phyloP scores from a whole-genome alignment of 257 asterid genomes.

The Anisodus tanguticus region DNA sequence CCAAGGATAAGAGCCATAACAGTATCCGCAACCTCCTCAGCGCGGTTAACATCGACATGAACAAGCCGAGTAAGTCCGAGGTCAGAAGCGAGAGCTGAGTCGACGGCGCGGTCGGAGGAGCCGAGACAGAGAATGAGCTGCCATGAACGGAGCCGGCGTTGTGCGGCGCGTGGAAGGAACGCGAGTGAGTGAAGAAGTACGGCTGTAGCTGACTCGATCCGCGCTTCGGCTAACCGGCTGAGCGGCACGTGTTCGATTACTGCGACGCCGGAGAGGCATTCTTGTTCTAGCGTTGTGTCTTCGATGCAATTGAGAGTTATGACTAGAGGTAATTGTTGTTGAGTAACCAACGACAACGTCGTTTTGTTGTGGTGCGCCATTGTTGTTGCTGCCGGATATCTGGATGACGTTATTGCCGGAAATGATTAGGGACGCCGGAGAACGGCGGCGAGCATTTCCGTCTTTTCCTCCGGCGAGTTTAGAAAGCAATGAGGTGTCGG shows the following conservation, averaged over 20 bases:
- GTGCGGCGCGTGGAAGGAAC: constrained; percentile 99
- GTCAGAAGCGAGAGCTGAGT: constrained; percentile 84
- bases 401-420: neutral
- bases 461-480: constrained; percentile 26
- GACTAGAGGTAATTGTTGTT: constrained; percentile 60
- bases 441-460: constrained; percentile 18
- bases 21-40: constrained; percentile 97
- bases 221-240: constrained; percentile 80
- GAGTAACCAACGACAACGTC: constrained; percentile 33
- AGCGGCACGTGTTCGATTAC: constrained; percentile 85
- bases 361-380: constrained; percentile 54
- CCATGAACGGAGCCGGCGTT: constrained; percentile 93
- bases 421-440: neutral
- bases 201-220: constrained; percentile 88
- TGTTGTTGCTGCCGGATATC: constrained; percentile 36
- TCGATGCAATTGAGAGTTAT: constrained; percentile 94
- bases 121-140: constrained; percentile 96
- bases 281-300: constrained; percentile 70
- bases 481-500: constrained; percentile 17
- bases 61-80: constrained; percentile 76
- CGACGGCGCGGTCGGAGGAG: constrained; percentile 83
- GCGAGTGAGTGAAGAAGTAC: constrained; percentile 92
- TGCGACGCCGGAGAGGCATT: constrained; percentile 79
- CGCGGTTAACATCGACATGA: constrained; percentile 90
- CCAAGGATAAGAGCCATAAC: constrained; percentile 97